A percentile compares a stretch with the other conserved stretches of the same genome.
phyloP scores from a whole-genome alignment of 2,329 filamentous ascomycete species.

The Diaporthe amygdali region DNA sequence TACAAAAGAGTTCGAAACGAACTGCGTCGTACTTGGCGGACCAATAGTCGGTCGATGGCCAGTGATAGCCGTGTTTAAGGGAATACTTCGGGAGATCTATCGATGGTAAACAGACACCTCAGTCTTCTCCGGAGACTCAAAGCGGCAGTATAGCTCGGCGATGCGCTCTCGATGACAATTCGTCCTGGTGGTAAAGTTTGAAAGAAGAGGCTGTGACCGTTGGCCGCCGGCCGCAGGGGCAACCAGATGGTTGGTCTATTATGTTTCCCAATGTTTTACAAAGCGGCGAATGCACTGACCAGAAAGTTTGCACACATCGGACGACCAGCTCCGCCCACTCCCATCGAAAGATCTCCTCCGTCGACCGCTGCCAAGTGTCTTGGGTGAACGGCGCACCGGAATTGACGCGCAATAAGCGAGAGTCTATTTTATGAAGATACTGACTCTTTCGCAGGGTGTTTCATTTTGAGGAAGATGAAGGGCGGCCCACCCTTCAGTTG shows the following conservation, averaged over 20 bases:
- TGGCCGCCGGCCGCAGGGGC: background rate
- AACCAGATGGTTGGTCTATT: background rate
- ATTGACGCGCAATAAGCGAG: conserved; percentile 5
- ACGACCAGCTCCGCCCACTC: background rate
- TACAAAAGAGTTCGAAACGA: background rate
- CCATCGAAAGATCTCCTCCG: background rate
- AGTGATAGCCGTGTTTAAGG: background rate
- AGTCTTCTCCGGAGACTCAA: no score
- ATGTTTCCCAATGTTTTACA: background rate
- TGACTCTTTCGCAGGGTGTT: background rate
- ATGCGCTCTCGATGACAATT: background rate
- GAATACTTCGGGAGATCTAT: background rate
- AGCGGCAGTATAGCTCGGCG: background rate
- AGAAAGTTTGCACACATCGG: background rate
- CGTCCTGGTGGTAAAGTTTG: background rate
- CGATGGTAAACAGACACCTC: background rate
- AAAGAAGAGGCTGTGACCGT: background rate
- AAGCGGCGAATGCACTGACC: background rate
- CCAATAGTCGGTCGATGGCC: background rate
- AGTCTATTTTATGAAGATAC: conserved; percentile 4
- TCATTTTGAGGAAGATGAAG: background rate
- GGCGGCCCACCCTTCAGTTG: background rate
- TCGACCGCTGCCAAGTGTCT: background rate
- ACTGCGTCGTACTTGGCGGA: no score
- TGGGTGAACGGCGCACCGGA: background rate